Evolutionary conservation across 257 asterid genomes (phyloP), one percentile per base, ranked within the genome.

Genomic region (Jacaranda copaia): DNA sequence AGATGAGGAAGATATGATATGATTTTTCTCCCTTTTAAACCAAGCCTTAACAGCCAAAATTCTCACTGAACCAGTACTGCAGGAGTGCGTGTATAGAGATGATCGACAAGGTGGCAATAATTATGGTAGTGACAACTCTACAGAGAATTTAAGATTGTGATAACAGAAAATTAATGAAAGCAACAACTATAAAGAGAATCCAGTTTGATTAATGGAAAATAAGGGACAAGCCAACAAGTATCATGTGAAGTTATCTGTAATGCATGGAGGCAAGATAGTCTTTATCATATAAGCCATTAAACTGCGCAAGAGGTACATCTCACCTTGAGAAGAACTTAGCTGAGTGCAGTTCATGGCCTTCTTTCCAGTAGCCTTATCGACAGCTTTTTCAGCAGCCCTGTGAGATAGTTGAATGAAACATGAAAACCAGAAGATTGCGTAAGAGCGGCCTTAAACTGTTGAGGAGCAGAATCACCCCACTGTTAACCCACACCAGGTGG

Each of bases 351-450:
- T 71, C 77, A 76, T 46, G 73, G 88, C 89, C 83, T 77, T 87
- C 84, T 87, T 90, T 18, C 86, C 88, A 46, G 87, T 83, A 62
- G 84, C 83, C 85, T 89, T 86, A 25, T 86, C 96, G 86, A 90
- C 45, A 48, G 88, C 76, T 53, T 75, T 87, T 45, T 89, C 96
- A 59, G 96, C 89, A 70, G 84, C 48, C 86, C 96, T 90, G 83
- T 55, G 79, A 77, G 55, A 72, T 53, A 61, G 81, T 52, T 72
- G 43, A 61, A 73, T 9, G 80, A 58, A 77, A 55, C 40, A 70
- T 36, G 15, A 71, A 35, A 25, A 70, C 15, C 48, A 8, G 59
- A 68, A 7, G 63, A 71, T 43, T 15, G 43, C 46, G 2, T 42
- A 57, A 53, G 70, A 59, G 32, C 8, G 11, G 35, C 61, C 51